Evolutionary conservation across 768 basidiomycete species (phyloP).

Genomic region (Fomitopsis pulvina): DNA sequence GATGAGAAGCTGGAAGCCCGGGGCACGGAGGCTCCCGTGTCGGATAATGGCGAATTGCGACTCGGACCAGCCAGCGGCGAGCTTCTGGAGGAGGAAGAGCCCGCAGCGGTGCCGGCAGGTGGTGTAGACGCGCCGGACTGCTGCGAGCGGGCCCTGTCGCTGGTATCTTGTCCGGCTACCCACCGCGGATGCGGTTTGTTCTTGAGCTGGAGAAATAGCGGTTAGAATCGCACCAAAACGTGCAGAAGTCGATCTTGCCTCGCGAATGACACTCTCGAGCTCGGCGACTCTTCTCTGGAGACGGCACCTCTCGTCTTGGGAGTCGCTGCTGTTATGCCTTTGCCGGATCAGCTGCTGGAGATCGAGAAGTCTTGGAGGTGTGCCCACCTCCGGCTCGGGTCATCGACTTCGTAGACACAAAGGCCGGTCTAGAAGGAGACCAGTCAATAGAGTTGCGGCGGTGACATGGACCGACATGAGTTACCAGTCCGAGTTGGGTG

Average conservation of each 20-base stretch:
- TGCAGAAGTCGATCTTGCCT: constrained; percentile 31
- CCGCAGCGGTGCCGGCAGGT: not conserved
- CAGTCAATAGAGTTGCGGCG: not conserved
- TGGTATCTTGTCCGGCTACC: constrained; percentile 22
- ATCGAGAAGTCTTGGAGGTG: not conserved
- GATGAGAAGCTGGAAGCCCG: not conserved
- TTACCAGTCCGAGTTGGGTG: constrained; percentile 33
- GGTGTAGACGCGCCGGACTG: not conserved
- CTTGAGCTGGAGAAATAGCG: constrained; percentile 44
- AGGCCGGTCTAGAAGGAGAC: constrained; percentile 52
- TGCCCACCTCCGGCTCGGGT: constrained; percentile 30
- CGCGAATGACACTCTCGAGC: constrained; percentile 79
- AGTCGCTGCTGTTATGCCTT: constrained; percentile 18
- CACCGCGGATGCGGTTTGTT: constrained; percentile 69
- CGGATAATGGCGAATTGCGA: not conserved
- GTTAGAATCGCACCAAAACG: not conserved
- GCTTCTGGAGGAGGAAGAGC: not conserved
- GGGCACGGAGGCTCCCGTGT: not conserved
- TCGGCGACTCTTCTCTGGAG: constrained; percentile 74
- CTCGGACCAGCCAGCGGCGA: not conserved
- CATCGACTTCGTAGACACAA: constrained; percentile 82
- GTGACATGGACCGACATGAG: constrained; percentile 6
- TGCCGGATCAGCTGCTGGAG: not conserved
- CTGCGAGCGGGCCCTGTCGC: not conserved
- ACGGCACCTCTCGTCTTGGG: constrained; percentile 56